Conservation (phyloP, 2,329 filamentous ascomycete species). For the Colletotrichum abscissum region DNA sequence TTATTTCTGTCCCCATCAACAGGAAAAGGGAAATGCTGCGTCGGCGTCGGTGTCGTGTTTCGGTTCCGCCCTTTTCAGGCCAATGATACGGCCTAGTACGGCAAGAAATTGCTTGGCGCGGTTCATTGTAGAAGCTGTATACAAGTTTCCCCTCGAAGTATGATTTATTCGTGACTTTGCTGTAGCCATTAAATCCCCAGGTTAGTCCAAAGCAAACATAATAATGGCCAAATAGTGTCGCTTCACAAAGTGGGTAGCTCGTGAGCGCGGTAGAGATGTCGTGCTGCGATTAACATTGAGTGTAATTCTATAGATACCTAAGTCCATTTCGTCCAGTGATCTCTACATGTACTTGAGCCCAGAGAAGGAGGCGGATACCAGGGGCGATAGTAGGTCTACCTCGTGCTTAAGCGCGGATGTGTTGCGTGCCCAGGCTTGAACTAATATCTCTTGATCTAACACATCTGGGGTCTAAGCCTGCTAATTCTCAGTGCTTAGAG, state of each 20-base stretch:
- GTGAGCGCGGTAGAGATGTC: not conserved
- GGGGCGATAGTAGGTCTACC: not conserved
- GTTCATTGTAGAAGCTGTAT: conserved; percentile 4
- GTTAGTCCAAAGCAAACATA: not conserved
- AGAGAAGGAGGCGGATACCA: conserved; percentile 2
- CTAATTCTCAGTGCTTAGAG: not conserved
- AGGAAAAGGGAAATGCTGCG: conserved; percentile 36
- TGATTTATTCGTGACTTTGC: not conserved
- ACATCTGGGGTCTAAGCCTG: not conserved
- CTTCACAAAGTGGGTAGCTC: not conserved
- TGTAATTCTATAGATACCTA: not conserved
- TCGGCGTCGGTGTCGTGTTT: conserved; percentile 17
- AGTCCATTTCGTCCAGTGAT: not conserved
- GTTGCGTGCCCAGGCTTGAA: conserved; percentile 15
- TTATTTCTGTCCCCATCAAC: not conserved
- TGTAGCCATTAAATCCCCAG: rapidly evolving
- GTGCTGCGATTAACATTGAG: not conserved
- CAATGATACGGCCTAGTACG: not conserved
- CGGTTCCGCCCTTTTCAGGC: not conserved
- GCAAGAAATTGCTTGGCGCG: not conserved
- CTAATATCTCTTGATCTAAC: not conserved
- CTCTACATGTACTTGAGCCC: not conserved
- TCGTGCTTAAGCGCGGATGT: not conserved
- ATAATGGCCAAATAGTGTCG: not conserved
- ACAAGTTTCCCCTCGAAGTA: not conserved